Conservation (phyloP, 495 filamentous ascomycete genomes). For the Aspergillus sclerotiicarbonarius region DNA sequence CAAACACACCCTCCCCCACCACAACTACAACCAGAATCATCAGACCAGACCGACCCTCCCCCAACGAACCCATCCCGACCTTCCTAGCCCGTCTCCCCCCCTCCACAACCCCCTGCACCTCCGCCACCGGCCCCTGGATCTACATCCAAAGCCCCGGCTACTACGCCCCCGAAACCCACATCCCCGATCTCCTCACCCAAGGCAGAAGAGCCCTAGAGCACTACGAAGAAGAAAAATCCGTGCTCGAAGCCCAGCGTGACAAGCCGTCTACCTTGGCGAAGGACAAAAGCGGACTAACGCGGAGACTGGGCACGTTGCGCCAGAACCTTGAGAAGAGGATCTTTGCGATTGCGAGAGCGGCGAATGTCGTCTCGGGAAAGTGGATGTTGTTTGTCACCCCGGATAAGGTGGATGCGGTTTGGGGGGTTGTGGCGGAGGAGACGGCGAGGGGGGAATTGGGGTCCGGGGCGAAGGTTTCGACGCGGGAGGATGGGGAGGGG, state of each 20-base stretch:
- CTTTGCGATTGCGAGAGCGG: slow-evolving; percentile 52
- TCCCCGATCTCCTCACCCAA: slow-evolving; percentile 41
- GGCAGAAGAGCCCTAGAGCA: slow-evolving; percentile 42
- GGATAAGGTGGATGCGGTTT: slow-evolving; percentile 57
- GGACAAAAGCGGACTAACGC: slow-evolving; percentile 38
- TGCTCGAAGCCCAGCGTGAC: slow-evolving; percentile 39
- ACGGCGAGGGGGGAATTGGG: slow-evolving; percentile 65
- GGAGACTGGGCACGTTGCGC: slow-evolving; percentile 52
- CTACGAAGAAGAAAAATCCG: slow-evolving; percentile 36
- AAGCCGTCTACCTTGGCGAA: slow-evolving; percentile 27
- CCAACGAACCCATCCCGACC: slow-evolving; percentile 55
- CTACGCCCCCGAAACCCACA: slow-evolving; percentile 26
- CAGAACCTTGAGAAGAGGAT: slow-evolving; percentile 52
- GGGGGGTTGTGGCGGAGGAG: slow-evolving; percentile 61
- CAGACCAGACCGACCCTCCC: slow-evolving; percentile 29
- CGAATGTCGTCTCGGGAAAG: slow-evolving; percentile 62
- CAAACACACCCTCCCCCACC: neutral
- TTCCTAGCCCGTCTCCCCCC: slow-evolving; percentile 69
- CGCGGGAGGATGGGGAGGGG: slow-evolving; percentile 42
- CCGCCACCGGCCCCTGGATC: slow-evolving; percentile 58
- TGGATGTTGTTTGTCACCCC: slow-evolving; percentile 78
- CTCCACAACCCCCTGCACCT: slow-evolving; percentile 45
- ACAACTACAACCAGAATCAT: neutral
- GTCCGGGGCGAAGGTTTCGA: slow-evolving; percentile 66
- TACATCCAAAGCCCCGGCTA: slow-evolving; percentile 54